A percentile compares a stretch with the other conserved stretches of the same genome.
Conservation (phyloP, 1,139 yeast species). For the Yamadazyma aaseri region DNA sequence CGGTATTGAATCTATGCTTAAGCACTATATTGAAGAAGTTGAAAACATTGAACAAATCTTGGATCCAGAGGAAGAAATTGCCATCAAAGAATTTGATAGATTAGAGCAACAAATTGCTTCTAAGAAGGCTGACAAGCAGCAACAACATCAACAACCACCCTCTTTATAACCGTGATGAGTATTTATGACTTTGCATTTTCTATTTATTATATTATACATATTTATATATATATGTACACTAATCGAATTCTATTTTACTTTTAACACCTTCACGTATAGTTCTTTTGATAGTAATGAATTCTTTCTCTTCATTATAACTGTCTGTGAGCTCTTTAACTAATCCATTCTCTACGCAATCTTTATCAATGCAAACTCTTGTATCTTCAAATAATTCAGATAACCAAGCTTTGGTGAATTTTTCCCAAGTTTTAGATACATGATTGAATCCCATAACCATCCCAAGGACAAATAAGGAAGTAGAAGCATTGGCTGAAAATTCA, state of each 20-base stretch:
- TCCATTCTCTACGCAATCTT: slow-evolving; percentile 40
- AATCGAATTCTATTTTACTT: background rate
- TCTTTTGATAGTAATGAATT: slow-evolving; percentile 18
- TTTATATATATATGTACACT: slow-evolving; percentile 6
- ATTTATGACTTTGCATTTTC: background rate
- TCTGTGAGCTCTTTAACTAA: slow-evolving; percentile 33
- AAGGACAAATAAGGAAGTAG: slow-evolving; percentile 34
- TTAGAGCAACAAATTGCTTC: slow-evolving; percentile 44
- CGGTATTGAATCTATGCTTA: slow-evolving; percentile 83
- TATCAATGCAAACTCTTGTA: slow-evolving; percentile 34
- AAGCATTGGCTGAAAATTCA: slow-evolving; percentile 33
- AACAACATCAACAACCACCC: slow-evolving; percentile 27
- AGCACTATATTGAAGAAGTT: slow-evolving; percentile 82
- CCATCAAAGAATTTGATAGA: slow-evolving; percentile 70
- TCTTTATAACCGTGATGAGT: slow-evolving; percentile 21
- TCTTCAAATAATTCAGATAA: slow-evolving; percentile 31
- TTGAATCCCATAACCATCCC: slow-evolving; percentile 48
- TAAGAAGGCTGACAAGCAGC: slow-evolving; percentile 14
- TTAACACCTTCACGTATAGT: slow-evolving; percentile 18
- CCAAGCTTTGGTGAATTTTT: slow-evolving; percentile 30
- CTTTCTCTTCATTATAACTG: slow-evolving; percentile 22
- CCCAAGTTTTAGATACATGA: slow-evolving; percentile 42
- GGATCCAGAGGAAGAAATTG: slow-evolving; percentile 49
- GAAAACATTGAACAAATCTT: slow-evolving; percentile 68
- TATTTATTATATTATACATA: slow-evolving; percentile 3